These are phyloP conservation scores for Geotrichum reessii DNA, from an alignment of 1,139 yeast species.

Conservation along the genomic window DNA sequence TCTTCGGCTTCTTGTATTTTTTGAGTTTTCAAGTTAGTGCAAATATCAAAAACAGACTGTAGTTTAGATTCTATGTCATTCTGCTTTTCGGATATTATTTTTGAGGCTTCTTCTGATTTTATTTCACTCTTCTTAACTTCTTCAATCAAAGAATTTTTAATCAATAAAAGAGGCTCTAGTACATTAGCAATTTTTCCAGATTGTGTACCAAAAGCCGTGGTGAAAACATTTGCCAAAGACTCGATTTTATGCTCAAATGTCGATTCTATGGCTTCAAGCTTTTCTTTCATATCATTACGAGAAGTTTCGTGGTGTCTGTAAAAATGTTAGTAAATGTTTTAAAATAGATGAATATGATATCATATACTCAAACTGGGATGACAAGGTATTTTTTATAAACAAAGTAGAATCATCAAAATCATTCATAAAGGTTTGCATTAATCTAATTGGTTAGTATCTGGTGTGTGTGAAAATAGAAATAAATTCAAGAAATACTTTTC, in stretches of 20 bases:
- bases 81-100: not conserved
- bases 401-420: not conserved
- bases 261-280: not conserved
- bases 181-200: not conserved
- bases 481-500: not conserved
- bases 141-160: not conserved
- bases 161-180: not conserved
- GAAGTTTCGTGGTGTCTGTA: not conserved
- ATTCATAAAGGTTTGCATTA: not conserved
- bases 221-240: not conserved
- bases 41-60: slow-evolving; percentile 6
- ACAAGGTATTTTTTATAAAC: not conserved
- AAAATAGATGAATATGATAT: not conserved
- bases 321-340: not conserved
- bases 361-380: not conserved
- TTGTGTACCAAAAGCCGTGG: not conserved
- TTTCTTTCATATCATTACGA: not conserved
- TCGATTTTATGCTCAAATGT: not conserved
- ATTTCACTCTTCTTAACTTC: not conserved
- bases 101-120: not conserved
- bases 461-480: not conserved
- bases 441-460: not conserved
- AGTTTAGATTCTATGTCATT: slow-evolving; percentile 7
- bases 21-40: slow-evolving; percentile 9
- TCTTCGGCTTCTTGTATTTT: slow-evolving; percentile 12